Conservation (phyloP, 352 stramenopile genomes). For the Phytopythium delawarense region DNA sequence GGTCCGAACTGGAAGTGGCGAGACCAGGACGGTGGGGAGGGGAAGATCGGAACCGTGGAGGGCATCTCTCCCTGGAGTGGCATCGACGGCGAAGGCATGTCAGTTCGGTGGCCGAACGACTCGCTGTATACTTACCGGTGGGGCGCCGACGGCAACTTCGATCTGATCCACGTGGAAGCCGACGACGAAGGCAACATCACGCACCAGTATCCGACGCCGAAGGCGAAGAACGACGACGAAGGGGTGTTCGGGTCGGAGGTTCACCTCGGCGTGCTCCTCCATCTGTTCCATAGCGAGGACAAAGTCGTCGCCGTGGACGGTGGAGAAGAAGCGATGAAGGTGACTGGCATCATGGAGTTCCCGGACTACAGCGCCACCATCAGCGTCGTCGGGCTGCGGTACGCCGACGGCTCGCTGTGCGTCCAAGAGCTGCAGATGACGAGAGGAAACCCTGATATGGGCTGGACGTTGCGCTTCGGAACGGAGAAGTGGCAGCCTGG, state of each 20-base stretch:
- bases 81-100: conserved; percentile 87
- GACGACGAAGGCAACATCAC: conserved; percentile 72
- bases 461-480: conserved; percentile 84
- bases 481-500: conserved; percentile 85
- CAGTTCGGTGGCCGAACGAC: conserved; percentile 86
- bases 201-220: conserved; percentile 64
- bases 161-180: conserved; percentile 82
- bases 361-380: conserved; percentile 79
- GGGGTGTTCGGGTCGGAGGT: conserved; percentile 70
- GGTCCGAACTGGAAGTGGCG: conserved; percentile 89
- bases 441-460: conserved; percentile 81
- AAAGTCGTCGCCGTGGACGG: background rate
- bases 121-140: conserved; percentile 87
- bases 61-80: conserved; percentile 86
- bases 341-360: conserved; percentile 73
- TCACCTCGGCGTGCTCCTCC: conserved; percentile 75
- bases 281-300: conserved; percentile 39
- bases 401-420: conserved; percentile 52
- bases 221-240: conserved; percentile 69
- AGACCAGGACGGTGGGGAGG: conserved; percentile 86
- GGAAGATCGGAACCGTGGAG: conserved; percentile 77
- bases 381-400: conserved; percentile 52
- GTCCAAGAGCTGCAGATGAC: conserved; percentile 81
- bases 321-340: conserved; percentile 20
- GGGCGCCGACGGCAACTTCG: conserved; percentile 85